phyloP scores from a whole-genome alignment of 306 rosid species.

The Cicer arietinum region DNA sequence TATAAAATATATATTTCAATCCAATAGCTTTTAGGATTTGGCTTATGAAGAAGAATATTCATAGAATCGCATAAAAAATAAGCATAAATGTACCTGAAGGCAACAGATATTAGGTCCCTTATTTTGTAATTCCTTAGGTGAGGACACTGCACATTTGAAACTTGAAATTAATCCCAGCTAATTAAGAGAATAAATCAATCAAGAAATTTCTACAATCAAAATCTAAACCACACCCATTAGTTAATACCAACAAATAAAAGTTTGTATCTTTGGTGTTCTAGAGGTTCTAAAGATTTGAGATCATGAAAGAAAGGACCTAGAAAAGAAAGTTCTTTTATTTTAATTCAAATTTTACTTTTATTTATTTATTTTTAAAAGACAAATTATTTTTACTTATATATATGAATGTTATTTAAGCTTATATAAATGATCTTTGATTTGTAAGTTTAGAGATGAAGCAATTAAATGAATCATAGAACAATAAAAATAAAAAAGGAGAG shows the following conservation, averaged over 20 bases:
- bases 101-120: conserved; percentile 28
- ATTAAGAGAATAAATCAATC: background rate
- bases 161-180: background rate
- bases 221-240: conserved; percentile 35
- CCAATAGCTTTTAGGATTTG: conserved; percentile 35
- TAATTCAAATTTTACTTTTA: no score
- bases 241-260: conserved; percentile 33
- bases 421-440: background rate
- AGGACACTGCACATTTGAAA: conserved; percentile 20
- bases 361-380: no score
- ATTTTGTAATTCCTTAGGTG: conserved; percentile 1
- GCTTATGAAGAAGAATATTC: conserved; percentile 49
- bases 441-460: conserved; percentile 16
- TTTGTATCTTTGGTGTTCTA: conserved; percentile 33
- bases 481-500: background rate
- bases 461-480: conserved; percentile 1
- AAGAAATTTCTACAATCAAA: background rate
- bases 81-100: conserved; percentile 48
- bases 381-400: background rate
- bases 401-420: background rate
- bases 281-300: conserved; percentile 2
- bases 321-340: background rate
- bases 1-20: background rate
- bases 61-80: conserved; percentile 38
- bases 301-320: background rate